Conservation (phyloP, 345 rosid genomes). For the Eucalyptus rudis region DNA sequence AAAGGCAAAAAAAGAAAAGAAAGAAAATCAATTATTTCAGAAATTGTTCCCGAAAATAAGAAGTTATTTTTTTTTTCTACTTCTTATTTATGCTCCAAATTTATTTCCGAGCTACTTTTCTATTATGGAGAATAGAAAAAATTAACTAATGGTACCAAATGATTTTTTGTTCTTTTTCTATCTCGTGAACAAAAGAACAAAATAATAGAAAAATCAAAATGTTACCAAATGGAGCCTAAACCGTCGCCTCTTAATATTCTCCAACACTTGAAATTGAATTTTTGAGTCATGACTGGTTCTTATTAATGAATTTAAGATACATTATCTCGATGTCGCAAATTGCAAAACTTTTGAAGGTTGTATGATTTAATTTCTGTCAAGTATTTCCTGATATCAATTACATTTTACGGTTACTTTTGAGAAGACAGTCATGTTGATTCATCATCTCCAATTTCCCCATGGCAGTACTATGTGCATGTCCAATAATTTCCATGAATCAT, state of each 20-base stretch:
- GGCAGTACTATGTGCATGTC: background rate
- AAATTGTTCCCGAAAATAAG: too few species aligned
- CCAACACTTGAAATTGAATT: background rate
- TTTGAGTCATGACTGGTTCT: background rate
- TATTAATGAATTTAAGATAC: background rate
- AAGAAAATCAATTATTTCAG: too few species aligned
- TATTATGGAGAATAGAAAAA: too few species aligned
- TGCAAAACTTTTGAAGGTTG: background rate
- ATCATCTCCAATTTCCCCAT: background rate
- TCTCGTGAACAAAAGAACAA: too few species aligned
- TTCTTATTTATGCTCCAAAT: fast-evolving
- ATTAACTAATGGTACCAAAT: too few species aligned
- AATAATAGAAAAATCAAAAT: too few species aligned
- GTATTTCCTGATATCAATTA: background rate
- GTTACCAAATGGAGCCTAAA: too few species aligned
- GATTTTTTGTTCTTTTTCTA: fast-evolving
- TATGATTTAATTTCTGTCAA: background rate
- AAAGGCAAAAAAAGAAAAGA: too few species aligned
- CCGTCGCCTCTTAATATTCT: background rate
- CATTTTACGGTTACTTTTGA: background rate
- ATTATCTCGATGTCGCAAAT: background rate
- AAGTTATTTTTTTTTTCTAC: too few species aligned
- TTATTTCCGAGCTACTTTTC: fast-evolving
- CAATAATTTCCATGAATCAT: background rate
- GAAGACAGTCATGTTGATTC: background rate